Base-by-base conservation (phyloP, 202 grass and related monocot species). In the Setaria italica region DNA sequence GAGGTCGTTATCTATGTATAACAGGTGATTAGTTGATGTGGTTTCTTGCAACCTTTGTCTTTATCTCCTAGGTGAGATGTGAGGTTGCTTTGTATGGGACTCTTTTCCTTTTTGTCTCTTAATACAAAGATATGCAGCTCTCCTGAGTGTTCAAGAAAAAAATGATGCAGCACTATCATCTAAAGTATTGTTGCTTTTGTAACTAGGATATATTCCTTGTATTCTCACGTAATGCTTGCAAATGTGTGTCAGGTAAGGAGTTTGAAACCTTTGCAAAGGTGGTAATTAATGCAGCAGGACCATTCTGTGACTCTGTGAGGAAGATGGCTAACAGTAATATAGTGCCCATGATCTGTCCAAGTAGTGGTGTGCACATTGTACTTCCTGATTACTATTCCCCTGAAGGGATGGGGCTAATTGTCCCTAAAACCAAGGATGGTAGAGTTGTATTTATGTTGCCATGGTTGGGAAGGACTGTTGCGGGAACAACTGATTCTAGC, bases 401-500 rank as follows among this genome's bases (percentile, higher is more conserved):
- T 50, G 91, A 99, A 60, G 91, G 91, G 32, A 99, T 95, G 93
- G 93, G 96, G 2, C 81, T 99, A 78, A 99, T 99, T 81, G 93
- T 99, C 74, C 96, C 96, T 45, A 95, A 99, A 94, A 99, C 96
- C 39, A 95, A 99, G 89, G 96, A 99, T 95, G 96, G 93, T 56
- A 92, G 96, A 83, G 84, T 99, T 70, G 90, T 92, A 46, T 98
- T 99, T 84, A 99, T 99, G 96, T 85, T 99, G 57, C 96, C 96
- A 39, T 99, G 96, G 96, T 89, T 95, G 76, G 96, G 93, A 85
- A 93, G 91, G 88, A 95, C 96, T 0, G 64, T 99, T 81, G 90
- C 91, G 6, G 93, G 96, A 65, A 94, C 91, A 74, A 99, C 93
- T 88, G 93, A 95, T 89, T 95, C 93, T 50, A 94, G 55, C 47